Evolutionary conservation across 1,284 basidiomycete species (phyloP), one percentile per base, ranked within the genome.

Genomic region (Ceratobasidium sp.): DNA sequence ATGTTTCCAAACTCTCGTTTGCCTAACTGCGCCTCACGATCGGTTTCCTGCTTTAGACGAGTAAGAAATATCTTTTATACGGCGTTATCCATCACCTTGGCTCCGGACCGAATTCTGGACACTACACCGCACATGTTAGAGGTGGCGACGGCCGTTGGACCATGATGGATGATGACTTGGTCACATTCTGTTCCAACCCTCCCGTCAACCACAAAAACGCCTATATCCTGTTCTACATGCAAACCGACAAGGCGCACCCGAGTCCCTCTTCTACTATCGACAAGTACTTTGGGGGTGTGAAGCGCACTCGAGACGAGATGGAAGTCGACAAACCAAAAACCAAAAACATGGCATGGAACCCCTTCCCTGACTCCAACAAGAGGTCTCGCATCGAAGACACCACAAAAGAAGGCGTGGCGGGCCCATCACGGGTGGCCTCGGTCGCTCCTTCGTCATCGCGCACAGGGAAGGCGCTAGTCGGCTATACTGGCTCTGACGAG

Each of bases 81-180:
- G 97, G 92, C 45, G 89, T 98, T 71, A 94, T 98, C 70, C 95
- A 91, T 75, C 97, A 99, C 80, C 93, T 92, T 26, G 97, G 97
- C 61, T 86, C 89, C 57, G 94, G 96, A 1, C 94, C 96, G 14
- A 94, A 97, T 79, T 97, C 93, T 1, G 97, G 97, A 0, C 97
- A 99, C 80, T 99, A 99, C 81, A 96, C 91, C 75, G 91, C 97
- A 5, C 91, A 90, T 77, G 90, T 98, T 77, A 93, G 89, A 78
- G 86, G 87, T 55, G 86, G 85, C 23, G 84, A 87, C 41, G 91
- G 90, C 2, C 83, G 82, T 70, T 98, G 96, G 96, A 92, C 87
- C 80, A 89, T 94, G 81, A 96, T 96, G 89, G 97, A 99, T 82
- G 97, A 99, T 81, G 94, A 96, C 46, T 84, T 84, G 48, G 91